Conservation (phyloP, 2,329 filamentous ascomycete species). For the Colletotrichum cuscutae region DNA sequence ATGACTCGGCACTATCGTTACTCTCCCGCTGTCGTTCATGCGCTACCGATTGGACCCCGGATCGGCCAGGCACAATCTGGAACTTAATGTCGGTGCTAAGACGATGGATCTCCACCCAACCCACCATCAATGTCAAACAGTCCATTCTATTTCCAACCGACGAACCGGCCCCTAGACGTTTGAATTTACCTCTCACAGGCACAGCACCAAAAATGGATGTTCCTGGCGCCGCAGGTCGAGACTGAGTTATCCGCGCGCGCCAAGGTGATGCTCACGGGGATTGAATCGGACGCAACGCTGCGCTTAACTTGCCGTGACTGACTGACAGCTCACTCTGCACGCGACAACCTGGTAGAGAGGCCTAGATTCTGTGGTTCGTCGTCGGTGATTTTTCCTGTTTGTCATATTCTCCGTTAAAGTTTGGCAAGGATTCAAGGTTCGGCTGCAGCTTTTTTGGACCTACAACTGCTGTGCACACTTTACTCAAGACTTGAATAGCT, state of each 20-base stretch:
- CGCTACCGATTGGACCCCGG: conserved; percentile 5
- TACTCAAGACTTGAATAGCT: background rate
- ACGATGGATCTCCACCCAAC: background rate
- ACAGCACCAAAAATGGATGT: conserved; percentile 7
- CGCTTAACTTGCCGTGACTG: background rate
- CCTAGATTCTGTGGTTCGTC: background rate
- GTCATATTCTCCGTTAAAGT: background rate
- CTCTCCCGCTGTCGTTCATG: conserved; percentile 22
- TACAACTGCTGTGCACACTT: background rate
- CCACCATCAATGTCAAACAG: conserved; percentile 19
- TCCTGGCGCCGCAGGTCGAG: conserved; percentile 1
- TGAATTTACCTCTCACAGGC: conserved; percentile 25
- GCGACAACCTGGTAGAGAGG: background rate
- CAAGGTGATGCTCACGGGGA: background rate
- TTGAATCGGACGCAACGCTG: background rate
- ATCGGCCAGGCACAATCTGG: conserved; percentile 10
- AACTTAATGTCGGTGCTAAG: conserved; percentile 25
- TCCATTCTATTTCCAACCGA: conserved; percentile 18
- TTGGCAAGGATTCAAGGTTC: conserved; percentile 1
- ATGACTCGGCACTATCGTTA: conserved; percentile 27
- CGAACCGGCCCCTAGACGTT: background rate
- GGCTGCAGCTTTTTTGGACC: background rate
- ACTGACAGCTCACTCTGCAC: background rate
- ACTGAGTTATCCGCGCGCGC: background rate
- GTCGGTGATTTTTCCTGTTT: background rate